Conservation (phyloP, 139 green algal species). For the Trebouxia sp. region DNA sequence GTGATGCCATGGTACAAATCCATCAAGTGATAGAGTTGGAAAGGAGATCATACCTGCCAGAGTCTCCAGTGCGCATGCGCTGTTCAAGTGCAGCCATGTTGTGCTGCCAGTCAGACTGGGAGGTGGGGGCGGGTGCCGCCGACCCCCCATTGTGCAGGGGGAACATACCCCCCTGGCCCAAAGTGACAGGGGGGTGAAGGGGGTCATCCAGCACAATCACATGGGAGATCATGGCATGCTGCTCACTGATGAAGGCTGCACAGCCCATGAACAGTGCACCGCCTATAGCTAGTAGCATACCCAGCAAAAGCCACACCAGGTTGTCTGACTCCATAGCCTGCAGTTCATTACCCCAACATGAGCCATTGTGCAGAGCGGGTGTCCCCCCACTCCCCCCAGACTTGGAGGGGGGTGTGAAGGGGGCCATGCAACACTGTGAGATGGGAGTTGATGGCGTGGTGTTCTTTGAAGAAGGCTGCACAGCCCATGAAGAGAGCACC, state of each 20-base stretch:
- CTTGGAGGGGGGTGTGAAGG: constrained; percentile 9
- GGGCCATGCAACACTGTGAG: constrained; percentile 1
- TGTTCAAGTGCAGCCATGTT: constrained; percentile 25
- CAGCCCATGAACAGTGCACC: constrained; percentile 32
- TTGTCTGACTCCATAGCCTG: constrained; percentile 11
- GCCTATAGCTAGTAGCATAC: constrained; percentile 24
- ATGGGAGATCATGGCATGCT: constrained; percentile 34
- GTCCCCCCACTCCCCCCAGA: neutral
- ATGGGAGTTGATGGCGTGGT: constrained; percentile 33
- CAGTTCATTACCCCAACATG: no score
- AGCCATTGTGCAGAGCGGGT: constrained; percentile 10
- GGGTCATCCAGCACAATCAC: constrained; percentile 19
- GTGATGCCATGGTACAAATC: no score
- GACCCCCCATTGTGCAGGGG: constrained; percentile 15
- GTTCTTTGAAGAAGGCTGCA: constrained; percentile 26
- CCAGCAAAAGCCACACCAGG: constrained; percentile 6
- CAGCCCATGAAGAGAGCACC: constrained; percentile 32
- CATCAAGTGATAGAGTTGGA: no score
- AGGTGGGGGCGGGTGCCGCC: neutral
- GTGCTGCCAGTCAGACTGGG: constrained; percentile 26
- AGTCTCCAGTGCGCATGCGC: neutral
- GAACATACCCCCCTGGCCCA: neutral
- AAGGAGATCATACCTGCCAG: neutral
- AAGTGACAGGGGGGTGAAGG: neutral
- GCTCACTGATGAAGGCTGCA: constrained; percentile 29